Base-by-base conservation (phyloP, 352 stramenopile genomes). In the Globisporangium spinosum region DNA sequence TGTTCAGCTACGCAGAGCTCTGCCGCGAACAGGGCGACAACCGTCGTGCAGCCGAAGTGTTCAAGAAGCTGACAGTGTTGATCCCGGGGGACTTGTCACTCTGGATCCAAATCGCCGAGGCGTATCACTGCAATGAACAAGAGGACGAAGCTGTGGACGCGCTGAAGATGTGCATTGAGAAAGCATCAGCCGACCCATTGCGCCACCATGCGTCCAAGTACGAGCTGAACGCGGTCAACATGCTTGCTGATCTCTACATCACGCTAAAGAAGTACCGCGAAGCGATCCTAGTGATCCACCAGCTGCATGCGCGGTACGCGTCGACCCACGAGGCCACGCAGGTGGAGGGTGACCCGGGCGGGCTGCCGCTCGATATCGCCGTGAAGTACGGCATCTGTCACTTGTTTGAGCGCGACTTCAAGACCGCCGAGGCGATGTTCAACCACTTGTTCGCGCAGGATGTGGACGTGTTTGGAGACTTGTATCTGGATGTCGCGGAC, bases 351-450 rank as follows among this genome's bases (percentile, higher is more conserved):
- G 81, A 90, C 23, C 82, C 82, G 0, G 82, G 78, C 45, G 85
- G 81, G 12, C 69, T 96, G 25, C 88, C 88, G 2, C 77, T 96
- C 12, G 88, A 96, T 69, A 94, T 96, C 66, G 85, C 85, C 2
- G 87, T 96, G 20, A 96, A 94, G 55, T 94, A 93, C 61, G 88
- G 88, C 15, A 95, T 95, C 23, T 95, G 88, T 51, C 82, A 94
- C 58, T 72, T 95, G 22, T 91, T 89, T 63, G 82, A 91, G 57
- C 75, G 82, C 7, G 83, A 95, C 62, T 87, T 88, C 58, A 76
- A 76, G 57, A 93, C 83, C 3, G 85, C 83, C 2, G 82, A 93
- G 35, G 84, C 82, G 32, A 93, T 93, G 83, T 93, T 95, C 71
- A 82, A 89, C 38, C 82, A 91, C 70, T 70, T 95, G 15, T 95